A percentile compares a stretch with the other conserved stretches of the same genome.
phyloP scores from a whole-genome alignment of 2,329 filamentous ascomycete species.

The Xylaria multiplex region DNA sequence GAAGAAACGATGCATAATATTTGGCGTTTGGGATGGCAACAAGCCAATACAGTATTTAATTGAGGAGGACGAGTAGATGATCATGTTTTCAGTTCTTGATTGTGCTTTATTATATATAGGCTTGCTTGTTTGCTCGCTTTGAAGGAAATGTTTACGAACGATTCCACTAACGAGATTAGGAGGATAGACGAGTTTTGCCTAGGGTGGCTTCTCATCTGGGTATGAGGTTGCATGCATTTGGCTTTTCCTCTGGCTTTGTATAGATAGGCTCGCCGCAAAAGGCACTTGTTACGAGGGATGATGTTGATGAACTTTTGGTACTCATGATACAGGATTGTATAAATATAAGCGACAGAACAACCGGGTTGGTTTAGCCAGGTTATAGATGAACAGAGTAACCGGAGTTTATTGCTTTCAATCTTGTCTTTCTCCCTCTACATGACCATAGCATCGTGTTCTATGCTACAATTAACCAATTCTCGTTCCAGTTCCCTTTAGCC shows the following conservation, averaged over 20 bases:
- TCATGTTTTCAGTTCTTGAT: constrained; percentile 26
- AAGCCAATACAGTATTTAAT: constrained; percentile 33
- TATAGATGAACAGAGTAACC: constrained; percentile 24
- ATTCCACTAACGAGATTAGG: constrained; percentile 9
- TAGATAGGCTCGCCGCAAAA: constrained; percentile 26
- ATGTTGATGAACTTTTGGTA: constrained; percentile 26
- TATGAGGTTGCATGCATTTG: constrained; percentile 29
- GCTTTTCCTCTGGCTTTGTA: constrained; percentile 36
- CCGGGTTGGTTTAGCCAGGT: constrained; percentile 26
- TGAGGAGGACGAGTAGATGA: constrained; percentile 11
- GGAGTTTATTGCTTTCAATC: constrained; percentile 17
- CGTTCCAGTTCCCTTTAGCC: no score
- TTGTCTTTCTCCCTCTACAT: background rate
- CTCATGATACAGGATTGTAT: constrained; percentile 28
- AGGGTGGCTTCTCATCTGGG: constrained; percentile 17
- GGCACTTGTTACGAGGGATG: constrained; percentile 29
- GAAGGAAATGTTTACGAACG: constrained; percentile 18
- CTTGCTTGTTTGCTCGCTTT: constrained; percentile 28
- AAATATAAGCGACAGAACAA: constrained; percentile 26
- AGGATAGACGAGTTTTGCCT: constrained; percentile 21
- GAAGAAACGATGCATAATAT: constrained; percentile 33
- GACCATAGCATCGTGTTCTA: background rate
- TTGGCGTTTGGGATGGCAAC: constrained; percentile 20
- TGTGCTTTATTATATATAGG: constrained; percentile 23
- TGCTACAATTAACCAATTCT: background rate